Evolutionary conservation across 1,284 basidiomycete species (phyloP), one percentile per base, ranked within the genome.

Genomic region (Heliocybe sulcata): DNA sequence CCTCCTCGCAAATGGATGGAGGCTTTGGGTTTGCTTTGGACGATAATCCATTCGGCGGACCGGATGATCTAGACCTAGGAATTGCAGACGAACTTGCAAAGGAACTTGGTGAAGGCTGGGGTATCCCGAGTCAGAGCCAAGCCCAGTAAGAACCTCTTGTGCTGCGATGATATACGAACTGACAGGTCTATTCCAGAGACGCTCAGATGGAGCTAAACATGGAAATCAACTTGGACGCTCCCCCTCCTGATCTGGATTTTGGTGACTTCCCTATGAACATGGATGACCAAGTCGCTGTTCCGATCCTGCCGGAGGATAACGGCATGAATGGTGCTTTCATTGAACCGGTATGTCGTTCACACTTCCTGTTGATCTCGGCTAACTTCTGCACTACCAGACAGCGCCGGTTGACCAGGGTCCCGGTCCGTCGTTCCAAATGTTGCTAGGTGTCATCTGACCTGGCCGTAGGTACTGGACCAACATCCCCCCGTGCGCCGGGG

Each of bases 91-190:
- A 90, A 60, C 69, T 90, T 25, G 85, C 83, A 2, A 75, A 74
- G 58, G 88, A 90, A 61, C 72, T 90, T 2, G 88, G 87, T 31
- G 81, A 82, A 60, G 83, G 76, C 25, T 90, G 88, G 87, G 80
- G 74, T 45, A 25, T 42, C 42, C 25, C 52, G 1, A 26, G 27
- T 52, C 25, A 35, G 16, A n/a, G 11, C 35, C 38, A 42, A 6
- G 19, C 19, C 6, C 38, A 42, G 38, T 42, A n/a, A 42, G 38
- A 20, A 6, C 4, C 38, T 42, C 38, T 3, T 42, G 4, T n/a
- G 38, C 8, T n/a, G 38, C 12, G 6, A 16, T 42, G 16, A 42
- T 42, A 8, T 20, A 9, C 38, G n/a, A 16, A 9, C 29, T 31
- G 6, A 31, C 4, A 6, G 12, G 29, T n/a, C 38, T 42, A 6